Conservation (phyloP, 2,329 filamentous ascomycete genomes). For the Metarhizium sp. region DNA sequence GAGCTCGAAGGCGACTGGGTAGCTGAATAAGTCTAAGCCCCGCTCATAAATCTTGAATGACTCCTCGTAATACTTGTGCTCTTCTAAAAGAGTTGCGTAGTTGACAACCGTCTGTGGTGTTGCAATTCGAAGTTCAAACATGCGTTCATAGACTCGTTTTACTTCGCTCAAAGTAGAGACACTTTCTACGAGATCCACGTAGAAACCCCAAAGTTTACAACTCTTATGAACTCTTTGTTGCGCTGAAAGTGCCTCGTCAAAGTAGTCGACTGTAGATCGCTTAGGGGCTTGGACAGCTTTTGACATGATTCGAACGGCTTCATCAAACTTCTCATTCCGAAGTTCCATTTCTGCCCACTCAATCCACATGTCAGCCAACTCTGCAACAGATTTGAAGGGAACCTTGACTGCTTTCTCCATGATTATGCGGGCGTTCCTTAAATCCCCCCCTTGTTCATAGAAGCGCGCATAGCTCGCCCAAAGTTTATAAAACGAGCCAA, state of each 20-base stretch:
- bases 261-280: constrained; percentile 96
- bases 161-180: constrained; percentile 87
- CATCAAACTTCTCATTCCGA: constrained; percentile 90
- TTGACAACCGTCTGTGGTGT: constrained; percentile 98
- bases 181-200: constrained; percentile 94
- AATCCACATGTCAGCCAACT: constrained; percentile 97
- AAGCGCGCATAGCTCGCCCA: constrained; percentile 98
- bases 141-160: constrained; percentile 88
- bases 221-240: constrained; percentile 98
- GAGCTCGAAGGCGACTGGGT: constrained; percentile 93
- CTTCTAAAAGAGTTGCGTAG: constrained; percentile 90
- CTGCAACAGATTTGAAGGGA: constrained; percentile 93
- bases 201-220: constrained; percentile 99
- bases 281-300: constrained; percentile 97
- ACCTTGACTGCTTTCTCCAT: constrained; percentile 98
- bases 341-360: constrained; percentile 99
- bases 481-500: constrained; percentile 86
- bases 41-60: constrained; percentile 97
- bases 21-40: constrained; percentile 94
- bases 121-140: constrained; percentile 95
- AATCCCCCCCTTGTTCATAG: constrained; percentile 80
- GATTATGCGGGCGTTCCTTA: constrained; percentile 79
- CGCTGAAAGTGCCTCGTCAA: constrained; percentile 86
- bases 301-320: constrained; percentile 89
- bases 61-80: constrained; percentile 91